Evolutionary conservation across 176 grass and related monocot species (phyloP).

Genomic region (Alopecurus myosuroides): DNA sequence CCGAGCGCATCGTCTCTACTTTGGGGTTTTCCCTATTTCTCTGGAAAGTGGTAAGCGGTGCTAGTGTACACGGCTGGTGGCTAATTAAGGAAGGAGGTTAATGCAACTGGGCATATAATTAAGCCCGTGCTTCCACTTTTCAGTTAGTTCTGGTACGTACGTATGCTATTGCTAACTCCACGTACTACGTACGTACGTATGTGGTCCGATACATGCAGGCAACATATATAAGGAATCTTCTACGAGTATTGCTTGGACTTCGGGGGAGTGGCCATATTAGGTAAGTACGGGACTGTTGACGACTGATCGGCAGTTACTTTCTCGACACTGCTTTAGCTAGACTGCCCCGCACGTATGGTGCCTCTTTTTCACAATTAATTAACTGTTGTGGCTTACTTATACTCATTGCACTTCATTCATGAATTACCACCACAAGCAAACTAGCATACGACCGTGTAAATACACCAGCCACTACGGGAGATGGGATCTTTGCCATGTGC

Average conservation of each 20-base stretch:
- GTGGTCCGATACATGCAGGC: slow-evolving; percentile 2
- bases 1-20: neutral
- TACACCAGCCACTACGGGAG: too few species aligned
- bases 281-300: neutral
- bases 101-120: neutral
- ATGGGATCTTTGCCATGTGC: too few species aligned
- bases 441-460: too few species aligned
- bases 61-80: neutral
- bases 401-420: neutral
- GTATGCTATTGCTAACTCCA: neutral
- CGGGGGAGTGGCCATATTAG: neutral
- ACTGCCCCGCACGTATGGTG: neutral
- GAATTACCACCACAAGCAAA: too few species aligned
- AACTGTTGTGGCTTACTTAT: neutral
- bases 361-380: neutral
- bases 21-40: neutral
- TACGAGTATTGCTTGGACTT: neutral
- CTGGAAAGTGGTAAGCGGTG: neutral
- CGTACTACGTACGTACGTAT: neutral
- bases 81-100: slow-evolving; percentile 24
- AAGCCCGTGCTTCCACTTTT: neutral
- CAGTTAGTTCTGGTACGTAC: neutral
- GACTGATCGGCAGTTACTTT: neutral
- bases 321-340: neutral
- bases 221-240: neutral